A percentile compares a stretch with the other conserved stretches of the same genome.
Evolutionary conservation across 306 rosid genomes (phyloP).

Genomic region (Ceratonia siliqua): DNA sequence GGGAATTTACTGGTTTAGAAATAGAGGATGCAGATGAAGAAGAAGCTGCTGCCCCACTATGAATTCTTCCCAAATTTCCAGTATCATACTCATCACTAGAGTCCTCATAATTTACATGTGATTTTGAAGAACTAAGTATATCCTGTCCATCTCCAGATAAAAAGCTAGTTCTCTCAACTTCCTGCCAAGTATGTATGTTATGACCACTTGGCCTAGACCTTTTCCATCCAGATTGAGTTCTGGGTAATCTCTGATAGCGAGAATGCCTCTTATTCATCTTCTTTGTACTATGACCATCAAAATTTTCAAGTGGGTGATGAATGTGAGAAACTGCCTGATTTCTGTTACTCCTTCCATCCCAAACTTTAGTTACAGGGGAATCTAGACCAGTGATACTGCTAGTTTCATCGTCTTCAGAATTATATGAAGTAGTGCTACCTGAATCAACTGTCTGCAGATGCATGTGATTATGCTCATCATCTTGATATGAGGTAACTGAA

Average conservation of each 20-base stretch:
- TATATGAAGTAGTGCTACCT: conserved; percentile 74
- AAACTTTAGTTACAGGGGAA: conserved; percentile 95
- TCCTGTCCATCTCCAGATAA: conserved; percentile 97
- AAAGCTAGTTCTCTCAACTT: conserved; percentile 93
- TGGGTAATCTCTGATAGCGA: conserved; percentile 48
- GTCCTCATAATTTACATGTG: conserved; percentile 50
- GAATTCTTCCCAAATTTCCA: conserved; percentile 70
- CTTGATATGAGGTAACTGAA: conserved; percentile 45
- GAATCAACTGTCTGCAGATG: conserved; percentile 51
- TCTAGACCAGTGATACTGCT: conserved; percentile 79
- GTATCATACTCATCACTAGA: conserved; percentile 74
- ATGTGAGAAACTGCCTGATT: conserved; percentile 63
- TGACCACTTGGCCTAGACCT: conserved; percentile 60
- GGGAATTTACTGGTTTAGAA: conserved; percentile 49
- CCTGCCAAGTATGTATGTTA: conserved; percentile 70
- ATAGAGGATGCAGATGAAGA: conserved; percentile 66
- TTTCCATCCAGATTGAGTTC: conserved; percentile 62
- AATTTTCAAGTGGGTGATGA: conserved; percentile 96
- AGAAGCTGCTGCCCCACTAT: conserved; percentile 87
- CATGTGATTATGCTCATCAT: conserved; percentile 46
- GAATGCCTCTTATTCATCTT: conserved; percentile 58
- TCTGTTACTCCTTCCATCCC: conserved; percentile 92
- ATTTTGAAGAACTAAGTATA: conserved; percentile 66
- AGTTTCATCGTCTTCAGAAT: conserved; percentile 82
- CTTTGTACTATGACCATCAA: conserved; percentile 53